These are phyloP conservation scores for Boletus reticuloceps DNA, from an alignment of 768 basidiomycete species.

Conservation along the genomic window DNA sequence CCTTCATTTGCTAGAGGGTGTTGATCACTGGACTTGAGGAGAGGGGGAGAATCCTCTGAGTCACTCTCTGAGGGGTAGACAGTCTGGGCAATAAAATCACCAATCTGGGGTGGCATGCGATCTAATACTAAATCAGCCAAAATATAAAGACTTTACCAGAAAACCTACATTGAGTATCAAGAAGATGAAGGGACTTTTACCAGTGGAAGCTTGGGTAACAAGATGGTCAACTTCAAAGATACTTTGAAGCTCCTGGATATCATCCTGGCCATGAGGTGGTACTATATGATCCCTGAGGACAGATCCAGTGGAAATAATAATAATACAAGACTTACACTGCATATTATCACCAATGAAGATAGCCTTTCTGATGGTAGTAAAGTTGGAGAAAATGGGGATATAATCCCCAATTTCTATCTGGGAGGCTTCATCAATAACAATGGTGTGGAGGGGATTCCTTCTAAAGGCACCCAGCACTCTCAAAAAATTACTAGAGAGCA, in stretches of 20 bases:
- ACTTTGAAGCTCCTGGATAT: constrained; percentile 61
- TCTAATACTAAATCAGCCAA: constrained; percentile 41
- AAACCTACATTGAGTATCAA: constrained; percentile 72
- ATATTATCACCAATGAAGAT: constrained; percentile 68
- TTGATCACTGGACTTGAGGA: constrained; percentile 48
- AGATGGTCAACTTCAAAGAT: constrained; percentile 78
- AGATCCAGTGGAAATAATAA: constrained; percentile 26
- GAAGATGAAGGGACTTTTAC: constrained; percentile 38
- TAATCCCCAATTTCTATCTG: constrained; percentile 61
- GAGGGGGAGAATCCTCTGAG: constrained; percentile 14
- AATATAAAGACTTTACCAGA: not conserved
- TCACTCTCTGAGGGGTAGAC: constrained; percentile 53
- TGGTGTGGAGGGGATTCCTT: constrained; percentile 40
- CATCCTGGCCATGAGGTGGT: constrained; percentile 77
- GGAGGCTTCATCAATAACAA: constrained; percentile 65
- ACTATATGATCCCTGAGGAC: constrained; percentile 44
- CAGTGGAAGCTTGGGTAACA: constrained; percentile 16
- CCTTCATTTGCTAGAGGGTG: constrained; percentile 46
- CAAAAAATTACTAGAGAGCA: constrained; percentile 51
- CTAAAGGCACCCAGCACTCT: constrained; percentile 20
- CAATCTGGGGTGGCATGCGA: constrained; percentile 82
- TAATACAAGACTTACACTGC: constrained; percentile 45
- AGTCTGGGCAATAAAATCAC: constrained; percentile 62
- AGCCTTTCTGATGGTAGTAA: constrained; percentile 44
- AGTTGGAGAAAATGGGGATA: constrained; percentile 38